These are phyloP conservation scores for Rhizophora mangle DNA, from an alignment of 345 rosid species.

Conservation along the genomic window DNA sequence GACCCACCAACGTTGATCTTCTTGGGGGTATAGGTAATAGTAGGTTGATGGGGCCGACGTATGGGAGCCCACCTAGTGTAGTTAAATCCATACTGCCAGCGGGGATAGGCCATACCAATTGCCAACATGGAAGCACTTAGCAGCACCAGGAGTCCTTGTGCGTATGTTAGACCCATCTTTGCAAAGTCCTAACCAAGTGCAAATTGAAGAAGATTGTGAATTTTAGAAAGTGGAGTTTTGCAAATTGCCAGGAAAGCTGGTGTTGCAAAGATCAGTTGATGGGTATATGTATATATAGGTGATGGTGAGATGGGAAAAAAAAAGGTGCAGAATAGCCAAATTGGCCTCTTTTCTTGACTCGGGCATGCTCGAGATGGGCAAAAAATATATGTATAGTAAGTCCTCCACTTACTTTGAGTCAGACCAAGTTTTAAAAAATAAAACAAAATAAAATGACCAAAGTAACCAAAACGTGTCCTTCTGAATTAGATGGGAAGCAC, in stretches of 20 bases:
- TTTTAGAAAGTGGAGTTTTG: not conserved
- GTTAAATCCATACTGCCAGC: constrained; percentile 35
- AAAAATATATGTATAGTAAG: not conserved
- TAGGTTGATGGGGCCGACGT: not conserved
- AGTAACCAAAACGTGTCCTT: not conserved
- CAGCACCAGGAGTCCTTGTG: constrained; percentile 10
- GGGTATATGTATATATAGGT: constrained; percentile 8
- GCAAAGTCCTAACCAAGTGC: not conserved
- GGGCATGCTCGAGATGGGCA: constrained; percentile 2
- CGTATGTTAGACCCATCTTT: constrained; percentile 18
- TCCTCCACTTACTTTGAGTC: not conserved
- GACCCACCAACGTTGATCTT: constrained; percentile 64
- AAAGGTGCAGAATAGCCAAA: constrained; percentile 19
- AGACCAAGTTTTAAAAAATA: not conserved
- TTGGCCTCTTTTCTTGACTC: not conserved
- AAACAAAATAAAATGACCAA: too few relatives aligned
- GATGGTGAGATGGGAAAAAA: not conserved
- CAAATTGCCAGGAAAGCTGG: not conserved
- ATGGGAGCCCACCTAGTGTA: constrained; percentile 13
- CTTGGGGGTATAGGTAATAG: constrained; percentile 15
- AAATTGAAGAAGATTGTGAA: not conserved
- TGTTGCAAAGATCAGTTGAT: not conserved
- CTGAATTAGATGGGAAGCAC: too few relatives aligned
- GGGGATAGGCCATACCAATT: constrained; percentile 22
- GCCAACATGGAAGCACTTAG: constrained; percentile 21